phyloP scores from a whole-genome alignment of 805 yeast genomes.

The Saturnispora quitensis region DNA sequence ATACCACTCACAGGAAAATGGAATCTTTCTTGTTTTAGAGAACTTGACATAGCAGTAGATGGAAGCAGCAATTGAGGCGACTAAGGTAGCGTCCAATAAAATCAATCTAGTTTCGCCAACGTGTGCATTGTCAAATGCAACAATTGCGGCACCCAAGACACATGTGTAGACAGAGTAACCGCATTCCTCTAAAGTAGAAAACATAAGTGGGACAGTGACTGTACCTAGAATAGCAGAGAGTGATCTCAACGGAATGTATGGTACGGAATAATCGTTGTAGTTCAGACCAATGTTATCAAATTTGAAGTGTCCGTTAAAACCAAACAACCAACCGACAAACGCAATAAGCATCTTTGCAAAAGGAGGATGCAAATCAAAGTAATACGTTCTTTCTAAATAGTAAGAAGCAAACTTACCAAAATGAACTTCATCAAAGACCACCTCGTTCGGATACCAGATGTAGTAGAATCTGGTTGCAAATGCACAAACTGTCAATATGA shows the following conservation, averaged over 20 bases:
- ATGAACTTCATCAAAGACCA: constrained; percentile 82
- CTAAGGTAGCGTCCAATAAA: constrained; percentile 81
- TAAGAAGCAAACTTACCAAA: constrained; percentile 81
- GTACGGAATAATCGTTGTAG: constrained; percentile 71
- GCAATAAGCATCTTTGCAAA: constrained; percentile 92
- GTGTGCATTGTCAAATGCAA: constrained; percentile 84
- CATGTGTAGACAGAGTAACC: constrained; percentile 74
- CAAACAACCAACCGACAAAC: constrained; percentile 76
- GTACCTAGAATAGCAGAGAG: constrained; percentile 77
- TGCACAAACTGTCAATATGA: constrained; percentile 34
- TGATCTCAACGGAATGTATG: constrained; percentile 75
- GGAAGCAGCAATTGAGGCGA: constrained; percentile 74
- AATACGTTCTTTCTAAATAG: constrained; percentile 82
- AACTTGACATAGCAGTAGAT: constrained; percentile 73
- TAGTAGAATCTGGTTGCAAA: constrained; percentile 49
- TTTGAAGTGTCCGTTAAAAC: constrained; percentile 87
- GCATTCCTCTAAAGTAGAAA: constrained; percentile 76
- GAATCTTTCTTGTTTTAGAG: constrained; percentile 53
- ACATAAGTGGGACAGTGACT: constrained; percentile 74
- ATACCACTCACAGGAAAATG: constrained; percentile 77
- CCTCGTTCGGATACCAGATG: constrained; percentile 59
- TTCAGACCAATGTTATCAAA: constrained; percentile 84
- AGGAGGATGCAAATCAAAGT: constrained; percentile 97
- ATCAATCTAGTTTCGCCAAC: constrained; percentile 85
- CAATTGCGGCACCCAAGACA: constrained; percentile 63